These are phyloP conservation scores for Zasmidium citrigriseum DNA, from an alignment of 2,329 filamentous ascomycete genomes.

Conservation along the genomic window DNA sequence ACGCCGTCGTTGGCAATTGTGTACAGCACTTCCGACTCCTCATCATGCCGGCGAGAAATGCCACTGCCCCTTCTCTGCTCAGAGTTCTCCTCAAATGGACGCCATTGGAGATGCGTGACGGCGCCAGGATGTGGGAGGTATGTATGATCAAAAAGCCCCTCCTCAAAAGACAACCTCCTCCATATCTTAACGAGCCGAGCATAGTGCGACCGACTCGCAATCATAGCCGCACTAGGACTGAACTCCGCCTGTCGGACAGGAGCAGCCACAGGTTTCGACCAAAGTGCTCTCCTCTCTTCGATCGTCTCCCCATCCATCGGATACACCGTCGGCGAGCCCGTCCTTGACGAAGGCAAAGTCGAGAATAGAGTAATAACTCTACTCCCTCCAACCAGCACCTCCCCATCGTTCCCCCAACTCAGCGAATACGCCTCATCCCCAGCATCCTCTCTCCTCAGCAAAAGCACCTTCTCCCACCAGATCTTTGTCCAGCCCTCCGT, in stretches of 20 bases:
- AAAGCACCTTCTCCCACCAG: constrained; percentile 64
- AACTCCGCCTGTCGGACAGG: constrained; percentile 73
- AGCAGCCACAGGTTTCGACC: constrained; percentile 74
- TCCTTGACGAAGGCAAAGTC: constrained; percentile 40
- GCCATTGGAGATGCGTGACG: constrained; percentile 86
- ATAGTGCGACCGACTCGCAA: constrained; percentile 76
- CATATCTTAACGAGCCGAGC: constrained; percentile 91
- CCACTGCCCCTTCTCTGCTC: constrained; percentile 57
- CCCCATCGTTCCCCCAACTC: constrained; percentile 85
- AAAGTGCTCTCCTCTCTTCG: constrained; percentile 55
- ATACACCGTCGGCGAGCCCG: constrained; percentile 23
- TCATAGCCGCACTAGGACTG: constrained; percentile 83
- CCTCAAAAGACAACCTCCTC: constrained; percentile 82
- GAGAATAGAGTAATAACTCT: constrained; percentile 70
- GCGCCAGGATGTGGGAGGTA: constrained; percentile 83
- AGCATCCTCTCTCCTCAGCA: constrained; percentile 50
- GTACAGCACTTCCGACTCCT: constrained; percentile 78
- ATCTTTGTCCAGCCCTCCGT: constrained; percentile 75
- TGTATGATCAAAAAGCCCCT: constrained; percentile 84
- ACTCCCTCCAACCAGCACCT: constrained; percentile 76
- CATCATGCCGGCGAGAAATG: constrained; percentile 30
- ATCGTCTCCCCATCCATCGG: constrained; percentile 41
- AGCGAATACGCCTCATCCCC: constrained; percentile 59
- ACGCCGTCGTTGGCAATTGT: constrained; percentile 81
- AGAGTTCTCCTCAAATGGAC: constrained; percentile 62